Conservation (phyloP, 495 filamentous ascomycete species). For the Usnea hakonensis region DNA sequence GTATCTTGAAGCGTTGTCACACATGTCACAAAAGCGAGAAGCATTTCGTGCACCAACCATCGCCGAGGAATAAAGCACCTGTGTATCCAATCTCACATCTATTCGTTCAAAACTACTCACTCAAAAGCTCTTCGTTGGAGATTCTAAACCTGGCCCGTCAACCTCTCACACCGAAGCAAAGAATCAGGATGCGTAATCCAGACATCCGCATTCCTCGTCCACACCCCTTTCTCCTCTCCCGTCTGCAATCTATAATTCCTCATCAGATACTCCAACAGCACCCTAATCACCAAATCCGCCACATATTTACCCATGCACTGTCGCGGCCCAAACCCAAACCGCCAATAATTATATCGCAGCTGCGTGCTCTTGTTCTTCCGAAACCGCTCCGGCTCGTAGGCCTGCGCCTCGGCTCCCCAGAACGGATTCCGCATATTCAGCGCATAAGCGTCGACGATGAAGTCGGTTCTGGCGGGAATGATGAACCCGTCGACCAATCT, state of each 20-base stretch:
- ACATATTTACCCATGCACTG: slow-evolving; percentile 30
- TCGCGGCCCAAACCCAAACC: slow-evolving; percentile 32
- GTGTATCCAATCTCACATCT: too few relatives aligned
- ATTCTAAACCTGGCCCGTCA: too few relatives aligned
- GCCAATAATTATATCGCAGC: slow-evolving; percentile 27
- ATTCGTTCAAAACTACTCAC: too few relatives aligned
- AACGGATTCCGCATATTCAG: slow-evolving; percentile 33
- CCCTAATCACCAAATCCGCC: slow-evolving; percentile 26
- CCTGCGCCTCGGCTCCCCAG: slow-evolving; percentile 29
- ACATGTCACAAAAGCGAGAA: too few relatives aligned
- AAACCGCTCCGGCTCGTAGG: slow-evolving; percentile 28
- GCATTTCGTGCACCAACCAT: too few relatives aligned
- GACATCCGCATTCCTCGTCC: not conserved
- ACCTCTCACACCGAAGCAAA: too few relatives aligned
- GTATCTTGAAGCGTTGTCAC: too few relatives aligned
- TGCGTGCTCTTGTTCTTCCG: slow-evolving; percentile 4
- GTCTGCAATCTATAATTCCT: not conserved
- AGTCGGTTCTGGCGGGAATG: slow-evolving; percentile 28
- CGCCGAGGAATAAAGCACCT: too few relatives aligned
- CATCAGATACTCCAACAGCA: slow-evolving; percentile 12
- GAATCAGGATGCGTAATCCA: too few relatives aligned
- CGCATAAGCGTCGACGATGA: slow-evolving; percentile 35
- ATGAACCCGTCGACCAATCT: slow-evolving; percentile 25
- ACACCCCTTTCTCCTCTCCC: too few relatives aligned
- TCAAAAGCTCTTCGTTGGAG: too few relatives aligned